These are phyloP conservation scores for Aureobasidium leucospermi DNA, from an alignment of 2,329 filamentous ascomycete species.

Conservation along the genomic window DNA sequence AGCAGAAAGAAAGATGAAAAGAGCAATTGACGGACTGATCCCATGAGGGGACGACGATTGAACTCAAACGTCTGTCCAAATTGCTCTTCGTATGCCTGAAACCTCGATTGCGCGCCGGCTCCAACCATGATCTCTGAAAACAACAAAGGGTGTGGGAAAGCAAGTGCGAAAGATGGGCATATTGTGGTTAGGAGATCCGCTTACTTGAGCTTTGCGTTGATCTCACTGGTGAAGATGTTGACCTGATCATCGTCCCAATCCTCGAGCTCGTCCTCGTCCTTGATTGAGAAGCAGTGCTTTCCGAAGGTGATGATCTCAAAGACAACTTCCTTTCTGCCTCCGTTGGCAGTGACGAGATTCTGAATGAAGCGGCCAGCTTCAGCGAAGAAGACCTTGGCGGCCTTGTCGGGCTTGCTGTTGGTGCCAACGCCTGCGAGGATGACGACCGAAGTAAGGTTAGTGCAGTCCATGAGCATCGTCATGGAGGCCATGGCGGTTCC, in stretches of 20 bases:
- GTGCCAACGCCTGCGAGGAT: slow-evolving; percentile 24
- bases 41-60: no score
- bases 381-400: slow-evolving; percentile 28
- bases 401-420: slow-evolving; percentile 26
- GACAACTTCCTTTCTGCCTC: slow-evolving; percentile 21
- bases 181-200: slow-evolving; percentile 11
- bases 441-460: slow-evolving; percentile 23
- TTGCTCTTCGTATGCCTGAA: neutral
- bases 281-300: slow-evolving; percentile 22
- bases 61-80: neutral
- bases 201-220: slow-evolving; percentile 28
- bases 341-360: slow-evolving; percentile 17
- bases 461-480: slow-evolving; percentile 26
- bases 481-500: slow-evolving; percentile 25
- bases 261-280: slow-evolving; percentile 21
- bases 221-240: slow-evolving; percentile 21
- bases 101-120: neutral
- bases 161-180: slow-evolving; percentile 7
- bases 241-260: slow-evolving; percentile 20
- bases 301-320: slow-evolving; percentile 25
- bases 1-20: neutral
- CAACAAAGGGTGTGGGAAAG: neutral
- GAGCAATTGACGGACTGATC: neutral
- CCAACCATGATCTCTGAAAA: neutral
- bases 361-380: slow-evolving; percentile 28